Percentiles rank a stretch among this genome's conserved stretches.
Conservation (phyloP, 495 filamentous ascomycete genomes). For the Aspergillus conjunctus region DNA sequence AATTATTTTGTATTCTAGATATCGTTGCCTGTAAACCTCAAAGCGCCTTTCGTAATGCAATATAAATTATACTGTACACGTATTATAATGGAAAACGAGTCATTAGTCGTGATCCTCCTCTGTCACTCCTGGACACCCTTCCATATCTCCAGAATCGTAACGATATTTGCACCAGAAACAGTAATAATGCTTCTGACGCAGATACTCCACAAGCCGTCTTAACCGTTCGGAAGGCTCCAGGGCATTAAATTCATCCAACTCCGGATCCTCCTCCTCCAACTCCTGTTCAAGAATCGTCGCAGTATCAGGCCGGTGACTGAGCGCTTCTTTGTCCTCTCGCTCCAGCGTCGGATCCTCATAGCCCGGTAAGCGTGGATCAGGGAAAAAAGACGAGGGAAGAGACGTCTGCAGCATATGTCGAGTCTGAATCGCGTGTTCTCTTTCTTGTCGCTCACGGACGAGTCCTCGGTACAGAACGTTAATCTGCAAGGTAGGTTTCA, state of each 20-base stretch:
- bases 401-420: conserved; percentile 71
- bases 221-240: conserved; percentile 66
- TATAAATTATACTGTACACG: conserved; percentile 7
- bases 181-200: conserved; percentile 74
- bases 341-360: conserved; percentile 58
- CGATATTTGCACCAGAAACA: conserved; percentile 96
- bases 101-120: conserved; percentile 89
- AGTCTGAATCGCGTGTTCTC: conserved; percentile 68
- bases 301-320: conserved; percentile 46
- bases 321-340: conserved; percentile 55
- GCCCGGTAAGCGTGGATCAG: conserved; percentile 49
- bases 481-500: conserved; percentile 59
- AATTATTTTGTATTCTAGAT: not conserved
- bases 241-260: conserved; percentile 81
- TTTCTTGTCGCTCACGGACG: conserved; percentile 65
- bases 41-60: not conserved
- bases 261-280: conserved; percentile 77
- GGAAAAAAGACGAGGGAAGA: conserved; percentile 49
- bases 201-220: conserved; percentile 60
- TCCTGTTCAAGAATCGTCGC: conserved; percentile 59
- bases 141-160: conserved; percentile 71
- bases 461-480: conserved; percentile 81
- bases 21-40: not conserved
- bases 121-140: conserved; percentile 84
- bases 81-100: not conserved